These are phyloP conservation scores for Colletotrichum sp. DNA, from an alignment of 2,329 filamentous ascomycete species.

Conservation along the genomic window DNA sequence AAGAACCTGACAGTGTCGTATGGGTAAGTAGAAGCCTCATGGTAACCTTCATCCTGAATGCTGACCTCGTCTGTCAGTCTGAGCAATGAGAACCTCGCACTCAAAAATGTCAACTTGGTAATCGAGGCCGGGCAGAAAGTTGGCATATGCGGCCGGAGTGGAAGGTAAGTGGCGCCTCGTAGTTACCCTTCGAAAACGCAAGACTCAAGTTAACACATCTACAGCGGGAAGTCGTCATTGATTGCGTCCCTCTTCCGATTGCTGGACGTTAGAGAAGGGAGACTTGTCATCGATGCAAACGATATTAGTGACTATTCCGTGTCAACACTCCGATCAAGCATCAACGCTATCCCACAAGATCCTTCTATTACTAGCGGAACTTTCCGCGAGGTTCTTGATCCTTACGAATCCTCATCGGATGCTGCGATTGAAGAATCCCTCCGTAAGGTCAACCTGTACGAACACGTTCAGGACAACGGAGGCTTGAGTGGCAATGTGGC, in stretches of 20 bases:
- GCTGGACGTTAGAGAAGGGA: neutral
- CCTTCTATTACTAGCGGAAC: neutral
- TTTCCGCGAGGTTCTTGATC: neutral
- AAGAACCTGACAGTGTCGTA: neutral
- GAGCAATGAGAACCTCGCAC: neutral
- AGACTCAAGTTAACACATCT: neutral
- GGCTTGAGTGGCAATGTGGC: neutral
- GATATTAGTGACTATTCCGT: neutral
- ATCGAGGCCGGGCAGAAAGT: neutral
- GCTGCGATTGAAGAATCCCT: neutral
- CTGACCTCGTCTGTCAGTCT: neutral
- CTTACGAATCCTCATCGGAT: neutral
- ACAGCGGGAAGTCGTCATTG: neutral
- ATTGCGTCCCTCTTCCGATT: neutral
- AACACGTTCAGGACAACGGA: neutral
- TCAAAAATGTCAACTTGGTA: neutral
- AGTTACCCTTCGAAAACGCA: rapidly evolving
- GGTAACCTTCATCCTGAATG: neutral
- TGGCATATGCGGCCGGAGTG: neutral
- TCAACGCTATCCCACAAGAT: neutral
- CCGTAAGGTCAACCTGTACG: neutral
- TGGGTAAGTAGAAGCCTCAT: neutral
- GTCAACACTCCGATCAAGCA: neutral
- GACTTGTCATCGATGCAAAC: neutral
- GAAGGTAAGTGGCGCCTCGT: neutral